Evolutionary conservation across 768 basidiomycete genomes (phyloP).

Genomic region (Candolleomyces aberdarensis): DNA sequence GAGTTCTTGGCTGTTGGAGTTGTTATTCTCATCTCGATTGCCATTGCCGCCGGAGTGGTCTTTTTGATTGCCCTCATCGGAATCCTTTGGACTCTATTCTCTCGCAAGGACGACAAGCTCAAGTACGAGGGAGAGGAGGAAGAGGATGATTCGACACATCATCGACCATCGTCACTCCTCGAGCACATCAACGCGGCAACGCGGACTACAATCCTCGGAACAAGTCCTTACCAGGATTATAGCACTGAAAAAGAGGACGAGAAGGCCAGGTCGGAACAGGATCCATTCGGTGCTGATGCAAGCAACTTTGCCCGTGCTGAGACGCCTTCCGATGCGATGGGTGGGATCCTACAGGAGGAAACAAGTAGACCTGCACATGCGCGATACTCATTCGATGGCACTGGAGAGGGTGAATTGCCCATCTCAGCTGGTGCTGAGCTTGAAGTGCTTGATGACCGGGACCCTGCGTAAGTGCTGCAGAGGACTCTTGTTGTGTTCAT

Average conservation of each 20-base stretch:
- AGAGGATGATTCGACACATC: constrained; percentile 72
- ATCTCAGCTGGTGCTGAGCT: constrained; percentile 68
- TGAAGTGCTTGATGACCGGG: constrained; percentile 76
- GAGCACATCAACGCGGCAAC: constrained; percentile 92
- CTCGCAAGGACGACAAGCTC: constrained; percentile 72
- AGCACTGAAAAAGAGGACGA: constrained; percentile 57
- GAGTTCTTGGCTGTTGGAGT: constrained; percentile 89
- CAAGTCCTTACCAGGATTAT: constrained; percentile 32
- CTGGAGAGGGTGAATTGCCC: constrained; percentile 74
- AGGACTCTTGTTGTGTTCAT: not conserved
- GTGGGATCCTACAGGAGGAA: constrained; percentile 63
- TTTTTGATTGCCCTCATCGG: constrained; percentile 84
- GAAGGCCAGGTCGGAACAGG: constrained; percentile 38
- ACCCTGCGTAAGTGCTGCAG: constrained; percentile 62
- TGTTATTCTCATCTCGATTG: constrained; percentile 96
- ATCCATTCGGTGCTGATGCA: constrained; percentile 70
- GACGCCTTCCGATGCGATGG: constrained; percentile 74
- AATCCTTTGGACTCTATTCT: constrained; percentile 86
- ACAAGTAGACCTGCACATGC: constrained; percentile 74
- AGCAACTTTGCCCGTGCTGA: constrained; percentile 79
- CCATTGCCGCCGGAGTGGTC: constrained; percentile 91
- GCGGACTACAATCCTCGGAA: constrained; percentile 74
- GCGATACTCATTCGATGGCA: constrained; percentile 78
- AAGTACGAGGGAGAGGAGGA: constrained; percentile 67
- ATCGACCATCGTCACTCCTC: constrained; percentile 83